Base-by-base conservation (phyloP, 1,284 basidiomycete genomes). In the Ustilago sp. region DNA sequence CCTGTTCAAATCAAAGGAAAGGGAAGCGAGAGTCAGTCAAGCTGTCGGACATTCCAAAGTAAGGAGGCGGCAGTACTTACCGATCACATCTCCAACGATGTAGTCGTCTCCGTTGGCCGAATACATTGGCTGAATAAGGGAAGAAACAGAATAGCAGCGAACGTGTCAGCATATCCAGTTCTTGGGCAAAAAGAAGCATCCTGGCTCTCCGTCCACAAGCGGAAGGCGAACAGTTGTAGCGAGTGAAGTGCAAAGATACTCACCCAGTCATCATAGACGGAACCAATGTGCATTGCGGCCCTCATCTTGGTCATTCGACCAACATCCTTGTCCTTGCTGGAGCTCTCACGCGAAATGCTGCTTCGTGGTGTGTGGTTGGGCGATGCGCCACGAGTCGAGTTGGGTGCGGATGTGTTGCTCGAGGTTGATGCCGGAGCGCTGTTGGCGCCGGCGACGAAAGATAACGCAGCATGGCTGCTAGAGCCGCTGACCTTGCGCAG, bases 211-310 rank as follows among this genome's bases (percentile, higher is more conserved):
- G 43, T 15, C 43, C 48, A 8, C 13, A 6, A 11, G 31, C 28
- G 48, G 9, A 54, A n/a, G 11, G 52, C 19, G 52, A 23, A 8
- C n/a, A 8, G 12, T 38, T 23, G 17, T 50, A 34, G 45, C 32
- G 8, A 23, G 15, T 19, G 23, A 9, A n/a, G 52, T 3, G 23
- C 13, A 23, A 31, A 35, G 31, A 23, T 32, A 63, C 72, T 56
- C 43, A 74, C 73, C 93, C 93, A 95, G 78, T 93, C 92, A 82
- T 95, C 94, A 82, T 92, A 87, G 59, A 95, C 93, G 2, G 93
- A 92, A 35, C 91, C 91, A 50, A 91, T 90, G 68, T 92, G 91
- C 67, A 74, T 80, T 32, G 80, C 80, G 9, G 71, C 73, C 17
- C 79, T 59, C 74, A 76, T 76, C 48, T 72, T 76, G 34, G 68